Evolutionary conservation across 2,329 filamentous ascomycete genomes (phyloP).

Genomic region (Botryotinia calthae): DNA sequence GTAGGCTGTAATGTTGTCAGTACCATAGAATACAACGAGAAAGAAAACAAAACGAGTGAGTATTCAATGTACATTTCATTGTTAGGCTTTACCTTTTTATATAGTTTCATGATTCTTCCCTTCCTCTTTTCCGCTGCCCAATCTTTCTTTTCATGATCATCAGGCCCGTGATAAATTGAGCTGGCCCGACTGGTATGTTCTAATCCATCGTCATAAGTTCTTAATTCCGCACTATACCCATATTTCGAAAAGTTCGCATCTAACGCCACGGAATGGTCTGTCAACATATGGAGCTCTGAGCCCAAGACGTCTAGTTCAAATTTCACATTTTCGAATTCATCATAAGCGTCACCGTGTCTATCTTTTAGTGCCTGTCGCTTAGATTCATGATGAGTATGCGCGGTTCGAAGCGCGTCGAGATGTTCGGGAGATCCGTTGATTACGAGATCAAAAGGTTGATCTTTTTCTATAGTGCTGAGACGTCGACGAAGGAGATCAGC

Average conservation of each 20-base stretch:
- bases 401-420: constrained; percentile 46
- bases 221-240: constrained; percentile 58
- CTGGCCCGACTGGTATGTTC: constrained; percentile 28
- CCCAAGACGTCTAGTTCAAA: constrained; percentile 52
- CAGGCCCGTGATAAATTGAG: constrained; percentile 28
- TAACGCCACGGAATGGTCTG: constrained; percentile 53
- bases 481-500: constrained; percentile 47
- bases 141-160: constrained; percentile 40
- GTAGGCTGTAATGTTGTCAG: constrained; percentile 43
- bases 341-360: constrained; percentile 50
- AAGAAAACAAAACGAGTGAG: too few species aligned
- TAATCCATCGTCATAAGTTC: constrained; percentile 45
- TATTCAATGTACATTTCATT: neutral
- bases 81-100: constrained; percentile 44
- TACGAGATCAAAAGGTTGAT: constrained; percentile 51
- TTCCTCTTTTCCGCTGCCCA: constrained; percentile 40
- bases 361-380: constrained; percentile 47
- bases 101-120: constrained; percentile 52
- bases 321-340: constrained; percentile 56
- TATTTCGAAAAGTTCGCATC: constrained; percentile 62
- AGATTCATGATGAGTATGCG: constrained; percentile 53
- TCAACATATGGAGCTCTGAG: constrained; percentile 52
- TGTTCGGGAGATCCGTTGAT: constrained; percentile 54
- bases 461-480: constrained; percentile 41
- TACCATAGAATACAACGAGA: neutral